A percentile compares a stretch with the other conserved stretches of the same genome.
These are phyloP conservation scores for Macrocystidia cucumis DNA, from an alignment of 1,284 basidiomycete species.

Conservation along the genomic window DNA sequence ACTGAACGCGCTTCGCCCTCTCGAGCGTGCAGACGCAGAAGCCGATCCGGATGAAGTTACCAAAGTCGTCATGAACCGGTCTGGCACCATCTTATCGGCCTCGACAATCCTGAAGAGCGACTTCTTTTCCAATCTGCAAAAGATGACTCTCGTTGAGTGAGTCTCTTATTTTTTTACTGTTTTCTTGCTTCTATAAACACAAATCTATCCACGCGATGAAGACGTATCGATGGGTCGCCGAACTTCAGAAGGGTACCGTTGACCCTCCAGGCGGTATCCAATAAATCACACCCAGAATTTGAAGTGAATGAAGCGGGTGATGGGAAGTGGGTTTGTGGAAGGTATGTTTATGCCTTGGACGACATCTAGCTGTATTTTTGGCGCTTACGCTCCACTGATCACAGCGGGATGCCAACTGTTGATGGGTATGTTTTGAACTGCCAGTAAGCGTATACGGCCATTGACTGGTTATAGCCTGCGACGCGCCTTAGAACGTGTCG, in stretches of 20 bases:
- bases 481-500: conserved; percentile 75
- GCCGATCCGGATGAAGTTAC: conserved; percentile 85
- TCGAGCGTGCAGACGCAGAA: conserved; percentile 69
- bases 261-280: conserved; percentile 36
- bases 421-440: conserved; percentile 70
- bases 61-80: conserved; percentile 77
- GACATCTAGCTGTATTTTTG: too few species aligned
- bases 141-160: conserved; percentile 90
- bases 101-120: conserved; percentile 97
- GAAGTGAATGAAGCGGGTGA: conserved; percentile 27
- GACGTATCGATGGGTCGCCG: conserved; percentile 87
- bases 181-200: conserved; percentile 7
- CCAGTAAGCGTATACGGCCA: too few species aligned
- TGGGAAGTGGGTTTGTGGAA: conserved; percentile 77
- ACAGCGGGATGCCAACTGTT: conserved; percentile 80
- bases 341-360: too few species aligned
- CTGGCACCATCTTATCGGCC: conserved; percentile 84
- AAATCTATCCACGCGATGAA: conserved; percentile 20
- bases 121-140: conserved; percentile 93
- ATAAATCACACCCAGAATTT: conserved; percentile 29
- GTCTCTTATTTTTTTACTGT: conserved; percentile 18
- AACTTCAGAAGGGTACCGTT: conserved; percentile 84
- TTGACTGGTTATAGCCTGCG: conserved; percentile 49
- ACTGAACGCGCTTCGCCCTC: conserved; percentile 75
- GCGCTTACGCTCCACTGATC: conserved; percentile 7